These are phyloP conservation scores for Lobosporangium transversale DNA, from an alignment of 192 early-diverging fungal species.

Conservation along the genomic window DNA sequence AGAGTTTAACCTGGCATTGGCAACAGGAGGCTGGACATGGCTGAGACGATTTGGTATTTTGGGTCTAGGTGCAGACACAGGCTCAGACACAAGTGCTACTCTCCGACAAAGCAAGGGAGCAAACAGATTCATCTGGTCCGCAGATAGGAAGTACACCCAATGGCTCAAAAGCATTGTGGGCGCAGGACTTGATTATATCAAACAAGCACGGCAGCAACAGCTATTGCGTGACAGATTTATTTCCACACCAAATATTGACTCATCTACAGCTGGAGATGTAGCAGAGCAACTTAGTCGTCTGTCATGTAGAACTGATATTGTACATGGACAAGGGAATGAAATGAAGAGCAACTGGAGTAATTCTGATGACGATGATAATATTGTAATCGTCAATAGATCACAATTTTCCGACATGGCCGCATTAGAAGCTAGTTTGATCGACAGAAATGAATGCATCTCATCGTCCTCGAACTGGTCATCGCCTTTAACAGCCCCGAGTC, in stretches of 20 bases:
- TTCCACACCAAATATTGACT: too few relatives aligned
- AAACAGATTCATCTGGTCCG: conserved; percentile 10
- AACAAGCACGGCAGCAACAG: conserved; percentile 32
- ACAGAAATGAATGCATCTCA: conserved; percentile 26
- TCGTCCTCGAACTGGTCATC: conserved; percentile 27
- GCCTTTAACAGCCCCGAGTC: conserved; percentile 7
- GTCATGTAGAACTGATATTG: too few relatives aligned
- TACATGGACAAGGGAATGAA: too few relatives aligned
- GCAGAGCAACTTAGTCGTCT: too few relatives aligned
- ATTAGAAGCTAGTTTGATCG: conserved; percentile 29
- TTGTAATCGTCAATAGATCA: conserved; percentile 24
- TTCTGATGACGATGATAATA: conserved; percentile 23
- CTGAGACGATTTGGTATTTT: conserved; percentile 28
- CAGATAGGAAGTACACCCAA: conserved; percentile 26
- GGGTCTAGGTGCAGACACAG: conserved; percentile 10
- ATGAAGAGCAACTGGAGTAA: conserved; percentile 26
- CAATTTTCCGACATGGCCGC: conserved; percentile 30
- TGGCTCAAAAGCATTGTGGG: conserved; percentile 33
- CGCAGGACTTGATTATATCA: conserved; percentile 30
- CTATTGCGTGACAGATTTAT: conserved; percentile 27
- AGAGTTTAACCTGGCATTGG: conserved; percentile 51
- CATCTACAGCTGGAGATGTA: too few relatives aligned
- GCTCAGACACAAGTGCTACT: background rate
- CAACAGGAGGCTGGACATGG: conserved; percentile 46
- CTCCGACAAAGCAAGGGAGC: too few relatives aligned